A percentile compares a stretch with the other conserved stretches of the same genome.
Conservation (phyloP, 148 eudicot species). For the Rhododendron ovatum region DNA sequence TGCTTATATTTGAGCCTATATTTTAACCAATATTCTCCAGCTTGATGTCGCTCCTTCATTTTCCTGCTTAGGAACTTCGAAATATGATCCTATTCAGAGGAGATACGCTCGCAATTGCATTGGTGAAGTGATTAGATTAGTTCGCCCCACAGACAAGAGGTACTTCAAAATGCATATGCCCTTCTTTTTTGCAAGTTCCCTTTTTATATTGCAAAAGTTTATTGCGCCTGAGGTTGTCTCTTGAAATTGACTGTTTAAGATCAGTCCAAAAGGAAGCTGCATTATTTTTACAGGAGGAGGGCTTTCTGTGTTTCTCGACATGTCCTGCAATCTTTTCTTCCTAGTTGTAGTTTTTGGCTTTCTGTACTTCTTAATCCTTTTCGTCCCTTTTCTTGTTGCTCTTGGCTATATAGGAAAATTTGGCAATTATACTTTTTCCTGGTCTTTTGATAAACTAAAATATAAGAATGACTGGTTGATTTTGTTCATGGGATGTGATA, state of each 20-base stretch:
- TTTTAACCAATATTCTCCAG: not conserved
- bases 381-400: not conserved
- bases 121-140: constrained; percentile 66
- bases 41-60: constrained; percentile 9
- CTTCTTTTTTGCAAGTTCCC: not conserved
- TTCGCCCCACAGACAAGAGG: constrained; percentile 38
- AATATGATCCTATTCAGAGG: constrained; percentile 26
- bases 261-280: not conserved
- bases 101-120: constrained; percentile 52
- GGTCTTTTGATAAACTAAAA: not conserved
- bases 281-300: not conserved
- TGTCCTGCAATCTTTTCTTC: not conserved
- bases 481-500: not conserved
- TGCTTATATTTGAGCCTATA: constrained; percentile 1
- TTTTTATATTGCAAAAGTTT: not conserved
- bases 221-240: not conserved
- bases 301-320: not conserved
- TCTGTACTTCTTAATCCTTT: not conserved
- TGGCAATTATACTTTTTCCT: not conserved
- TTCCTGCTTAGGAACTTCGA: constrained; percentile 33
- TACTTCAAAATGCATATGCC: constrained; percentile 16
- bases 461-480: not conserved
- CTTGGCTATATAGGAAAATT: not conserved
- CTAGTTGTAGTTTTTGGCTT: not conserved
- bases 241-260: not conserved